These are phyloP conservation scores for Stylosanthes scabra DNA, from an alignment of 331 rosid genomes.

Conservation along the genomic window DNA sequence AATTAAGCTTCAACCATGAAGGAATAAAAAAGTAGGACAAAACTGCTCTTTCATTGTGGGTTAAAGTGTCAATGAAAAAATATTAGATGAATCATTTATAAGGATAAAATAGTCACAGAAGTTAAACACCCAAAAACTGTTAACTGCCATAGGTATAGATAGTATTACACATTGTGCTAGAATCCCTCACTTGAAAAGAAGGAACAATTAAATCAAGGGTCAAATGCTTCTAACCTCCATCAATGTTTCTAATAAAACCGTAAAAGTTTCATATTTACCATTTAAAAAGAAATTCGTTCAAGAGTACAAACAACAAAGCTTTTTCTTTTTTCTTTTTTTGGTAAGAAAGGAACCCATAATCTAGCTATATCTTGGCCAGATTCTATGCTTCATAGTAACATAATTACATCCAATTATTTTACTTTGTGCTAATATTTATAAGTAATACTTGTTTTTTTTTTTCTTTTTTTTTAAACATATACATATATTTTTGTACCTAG, in stretches of 20 bases:
- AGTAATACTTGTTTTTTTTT: conserved; percentile 1
- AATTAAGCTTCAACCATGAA: too few relatives aligned
- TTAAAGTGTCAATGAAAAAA: too few relatives aligned
- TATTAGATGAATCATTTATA: too few relatives aligned
- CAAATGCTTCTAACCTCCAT: background rate
- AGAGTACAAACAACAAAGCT: background rate
- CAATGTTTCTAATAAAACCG: background rate
- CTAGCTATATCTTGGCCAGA: conserved; percentile 22
- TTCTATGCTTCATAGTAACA: conserved; percentile 24
- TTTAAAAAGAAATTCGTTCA: background rate
- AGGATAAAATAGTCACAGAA: too few relatives aligned
- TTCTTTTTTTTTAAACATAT: background rate
- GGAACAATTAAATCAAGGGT: background rate
- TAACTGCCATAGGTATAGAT: too few relatives aligned
- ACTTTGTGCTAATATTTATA: conserved; percentile 2
- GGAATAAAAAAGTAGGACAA: too few relatives aligned
- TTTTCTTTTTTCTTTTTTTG: background rate
- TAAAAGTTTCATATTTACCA: background rate
- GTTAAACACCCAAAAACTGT: too few relatives aligned
- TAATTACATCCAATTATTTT: conserved; percentile 33
- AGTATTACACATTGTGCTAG: too few relatives aligned
- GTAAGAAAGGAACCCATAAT: conserved; percentile 15
- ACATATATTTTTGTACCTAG: background rate
- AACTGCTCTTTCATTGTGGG: too few relatives aligned
- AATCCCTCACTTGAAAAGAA: too few relatives aligned